Evolutionary conservation across 2,329 filamentous ascomycete species (phyloP), one percentile per base, ranked within the genome.

Genomic region (Claviceps sp.): DNA sequence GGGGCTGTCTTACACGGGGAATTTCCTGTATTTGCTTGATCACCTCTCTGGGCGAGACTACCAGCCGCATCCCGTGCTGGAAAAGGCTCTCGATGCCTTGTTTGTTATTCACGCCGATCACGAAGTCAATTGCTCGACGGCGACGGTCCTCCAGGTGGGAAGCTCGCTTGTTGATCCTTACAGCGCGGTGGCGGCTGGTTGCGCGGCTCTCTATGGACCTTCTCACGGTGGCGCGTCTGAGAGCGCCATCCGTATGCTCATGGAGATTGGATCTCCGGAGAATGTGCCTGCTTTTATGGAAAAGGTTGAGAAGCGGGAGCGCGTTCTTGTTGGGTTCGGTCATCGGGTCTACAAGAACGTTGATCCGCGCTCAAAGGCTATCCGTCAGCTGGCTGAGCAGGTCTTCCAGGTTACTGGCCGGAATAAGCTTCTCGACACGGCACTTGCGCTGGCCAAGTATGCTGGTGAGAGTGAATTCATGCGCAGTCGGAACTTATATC

Each of bases 221-320:
- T 74, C 78, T 0, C 78, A 81, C 61, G 78, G 76, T 52, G 78
- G 77, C n/a, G 78, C 78, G 3, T 77, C 75, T 0, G 78, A 81
- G 56, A 71, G 73, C 22, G 77, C 77, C 0, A 78, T 79, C 59
- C 71, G 73, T 47, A 74, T 74, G 68, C 65, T 79, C 4, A 73
- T 73, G 57, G 68, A 73, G 56, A 74, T 79, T 51, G 75, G 74
- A 16, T 69, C 64, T 1, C 69, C 71, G 2, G 72, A 75, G 44
- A 75, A 75, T 40, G 74, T 78, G 4, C 73, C 74, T 0, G 65
- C 63, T 0, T 72, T 76, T 51, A 75, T 79, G 62, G 61, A 68
- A 2, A 67, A 70, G 42, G 76, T 78, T 0, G 75, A 78, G 62
- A 65, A 59, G 56, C 67, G 72, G 4, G 73, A 79, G 61, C 66